Percentiles rank a stretch among this genome's conserved stretches.
phyloP scores from a whole-genome alignment of 192 early-diverging fungal genomes.

The Coemansia sp. region DNA sequence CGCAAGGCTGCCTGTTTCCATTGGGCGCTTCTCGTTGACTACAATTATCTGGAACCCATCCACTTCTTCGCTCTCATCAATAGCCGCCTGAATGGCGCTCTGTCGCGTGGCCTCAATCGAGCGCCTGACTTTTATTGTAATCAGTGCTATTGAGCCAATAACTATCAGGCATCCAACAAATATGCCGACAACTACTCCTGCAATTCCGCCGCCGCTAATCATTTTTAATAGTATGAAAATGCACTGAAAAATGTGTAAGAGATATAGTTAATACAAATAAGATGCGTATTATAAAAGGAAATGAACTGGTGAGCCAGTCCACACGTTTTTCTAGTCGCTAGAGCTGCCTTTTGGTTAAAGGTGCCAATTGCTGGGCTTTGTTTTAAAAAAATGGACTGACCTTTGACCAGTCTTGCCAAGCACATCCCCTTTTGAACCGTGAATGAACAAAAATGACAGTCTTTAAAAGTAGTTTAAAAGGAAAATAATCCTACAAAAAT shows the following conservation, averaged over 20 bases:
- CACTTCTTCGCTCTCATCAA: slow-evolving; percentile 5
- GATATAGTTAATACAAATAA: no score
- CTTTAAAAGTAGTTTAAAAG: slow-evolving; percentile 1
- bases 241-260: no score
- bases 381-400: background rate
- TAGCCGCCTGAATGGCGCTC: background rate
- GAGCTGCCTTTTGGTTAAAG: background rate
- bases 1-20: background rate
- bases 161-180: background rate
- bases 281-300: background rate
- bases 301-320: background rate
- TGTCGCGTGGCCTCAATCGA: background rate
- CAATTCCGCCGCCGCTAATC: slow-evolving; percentile 5
- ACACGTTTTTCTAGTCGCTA: background rate
- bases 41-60: slow-evolving; percentile 2
- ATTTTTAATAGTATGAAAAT: background rate
- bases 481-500: background rate
- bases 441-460: background rate
- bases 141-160: background rate
- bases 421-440: background rate
- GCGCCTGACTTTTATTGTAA: background rate
- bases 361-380: background rate
- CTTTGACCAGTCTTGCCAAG: background rate
- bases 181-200: background rate
- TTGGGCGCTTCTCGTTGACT: background rate